Evolutionary conservation across 208 protist species (phyloP).

Genomic region (Crithidia brevicula): DNA sequence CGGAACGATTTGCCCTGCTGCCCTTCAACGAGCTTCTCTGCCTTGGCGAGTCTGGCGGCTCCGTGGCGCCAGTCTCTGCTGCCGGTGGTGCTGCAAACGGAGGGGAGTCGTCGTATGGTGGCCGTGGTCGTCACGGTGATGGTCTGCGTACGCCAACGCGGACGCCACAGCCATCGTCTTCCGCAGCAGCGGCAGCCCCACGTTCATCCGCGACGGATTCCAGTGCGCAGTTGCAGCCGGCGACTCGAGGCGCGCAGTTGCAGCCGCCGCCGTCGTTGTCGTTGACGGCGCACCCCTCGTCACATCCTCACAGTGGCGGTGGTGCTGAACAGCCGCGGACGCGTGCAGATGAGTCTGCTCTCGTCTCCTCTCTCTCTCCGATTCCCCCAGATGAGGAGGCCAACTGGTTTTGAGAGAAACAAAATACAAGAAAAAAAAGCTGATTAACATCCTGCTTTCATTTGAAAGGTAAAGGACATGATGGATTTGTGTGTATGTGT

Average conservation of each 20-base stretch:
- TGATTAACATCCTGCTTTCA: no score
- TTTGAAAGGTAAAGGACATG: no score
- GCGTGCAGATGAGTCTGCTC: not conserved
- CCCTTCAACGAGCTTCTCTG: conserved; percentile 69
- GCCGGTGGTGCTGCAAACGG: not conserved
- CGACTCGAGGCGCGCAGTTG: not conserved
- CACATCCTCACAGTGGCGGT: not conserved
- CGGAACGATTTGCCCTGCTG: conserved; percentile 49
- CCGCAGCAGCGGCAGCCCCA: not conserved
- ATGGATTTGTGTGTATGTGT: not conserved
- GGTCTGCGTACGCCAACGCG: conserved; percentile 1
- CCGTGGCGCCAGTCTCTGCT: not conserved
- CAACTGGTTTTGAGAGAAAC: conserved; percentile 4
- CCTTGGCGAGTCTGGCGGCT: not conserved
- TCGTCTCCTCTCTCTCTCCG: conserved; percentile 10
- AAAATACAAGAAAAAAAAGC: not conserved
- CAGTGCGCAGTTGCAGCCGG: not conserved
- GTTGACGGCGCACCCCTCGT: not conserved
- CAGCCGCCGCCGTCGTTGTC: not conserved
- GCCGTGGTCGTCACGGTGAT: conserved; percentile 2
- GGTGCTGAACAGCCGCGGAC: not conserved
- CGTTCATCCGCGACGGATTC: not conserved
- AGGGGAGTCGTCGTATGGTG: not conserved
- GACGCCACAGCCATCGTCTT: not conserved
- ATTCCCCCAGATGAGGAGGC: conserved; percentile 8